Evolutionary conservation across 2,329 filamentous ascomycete species (phyloP), one percentile per base, ranked within the genome.

Genomic region (Trichoderma sp.): DNA sequence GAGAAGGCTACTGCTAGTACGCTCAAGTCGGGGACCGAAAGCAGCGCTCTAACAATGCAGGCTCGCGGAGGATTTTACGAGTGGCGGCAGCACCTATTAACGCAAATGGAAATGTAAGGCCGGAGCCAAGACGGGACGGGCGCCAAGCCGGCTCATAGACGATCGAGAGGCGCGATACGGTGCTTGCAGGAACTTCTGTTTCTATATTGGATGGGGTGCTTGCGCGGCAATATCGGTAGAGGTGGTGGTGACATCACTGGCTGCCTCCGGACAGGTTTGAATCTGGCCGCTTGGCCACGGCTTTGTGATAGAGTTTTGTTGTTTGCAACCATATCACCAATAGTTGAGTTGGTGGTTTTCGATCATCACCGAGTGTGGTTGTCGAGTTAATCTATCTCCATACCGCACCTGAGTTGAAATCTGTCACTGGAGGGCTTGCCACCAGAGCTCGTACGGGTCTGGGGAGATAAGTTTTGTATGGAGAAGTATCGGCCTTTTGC

Each of bases 151-250:
- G 68, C 56, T 63, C 56, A 50, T 63, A 21, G 59, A 33, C 8
- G 68, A 71, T 63, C 59, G 59, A 31, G 53, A 65, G 60, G 24
- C 29, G n/a, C n/a, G 60, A 27, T 65, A 64, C 59, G 38, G 59
- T 45, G 41, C 69, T 50, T 72, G 69, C 59, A 64, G 69, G 69
- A 72, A 72, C 69, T 72, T 72, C 69, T 72, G 69, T 64, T 63
- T 71, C 53, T 33, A 62, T 33, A 33, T 63, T 62, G 67, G 35
- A 71, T n/a, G 67, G 67, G 53, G 33, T 45, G 53, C 24, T 62
- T 18, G 33, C 33, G 56, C 33, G 27, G 24, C 33, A 62, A 62
- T 45, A 50, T 66, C n/a, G 33, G 50, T 41, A 12, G 33, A 8
- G 53, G 24, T n/a, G 14, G 6, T 68, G 45, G 59, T 64, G 69